These are phyloP conservation scores for Emergomyces orientalis DNA, from an alignment of 2,329 filamentous ascomycete species.

Conservation along the genomic window DNA sequence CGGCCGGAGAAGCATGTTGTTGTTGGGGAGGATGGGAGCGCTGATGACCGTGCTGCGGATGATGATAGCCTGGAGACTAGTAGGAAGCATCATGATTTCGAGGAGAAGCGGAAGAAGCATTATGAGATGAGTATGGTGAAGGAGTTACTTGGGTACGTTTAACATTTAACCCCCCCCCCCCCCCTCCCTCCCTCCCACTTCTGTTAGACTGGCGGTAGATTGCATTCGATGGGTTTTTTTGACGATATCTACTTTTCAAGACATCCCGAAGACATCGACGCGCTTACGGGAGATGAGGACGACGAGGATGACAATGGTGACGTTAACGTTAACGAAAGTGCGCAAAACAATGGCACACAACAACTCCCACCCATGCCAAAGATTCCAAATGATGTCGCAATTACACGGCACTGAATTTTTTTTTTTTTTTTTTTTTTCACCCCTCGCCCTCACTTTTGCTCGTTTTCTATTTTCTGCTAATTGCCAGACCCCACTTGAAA, in stretches of 20 bases:
- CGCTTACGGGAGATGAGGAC: constrained; percentile 52
- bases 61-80: constrained; percentile 57
- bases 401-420: constrained; percentile 9
- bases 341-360: constrained; percentile 4
- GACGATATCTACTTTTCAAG: constrained; percentile 16
- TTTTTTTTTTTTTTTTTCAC: neutral
- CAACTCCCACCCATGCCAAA: constrained; percentile 26
- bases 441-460: neutral
- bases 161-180: neutral
- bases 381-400: constrained; percentile 25
- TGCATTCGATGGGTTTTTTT: constrained; percentile 9
- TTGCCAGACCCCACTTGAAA: neutral
- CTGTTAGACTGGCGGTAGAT: neutral
- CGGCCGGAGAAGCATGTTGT: constrained; percentile 66
- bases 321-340: constrained; percentile 13
- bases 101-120: constrained; percentile 85
- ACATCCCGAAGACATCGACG: constrained; percentile 58
- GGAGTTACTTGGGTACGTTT: constrained; percentile 62
- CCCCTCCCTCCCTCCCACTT: neutral
- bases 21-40: constrained; percentile 47
- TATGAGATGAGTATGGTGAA: constrained; percentile 98
- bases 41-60: constrained; percentile 29
- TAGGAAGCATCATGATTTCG: constrained; percentile 88
- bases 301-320: constrained; percentile 25
- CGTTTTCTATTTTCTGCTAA: neutral